A percentile compares a stretch with the other conserved stretches of the same genome.
These are phyloP conservation scores for Phytophthora tentaculata DNA, from an alignment of 352 stramenopile genomes.

Conservation along the genomic window DNA sequence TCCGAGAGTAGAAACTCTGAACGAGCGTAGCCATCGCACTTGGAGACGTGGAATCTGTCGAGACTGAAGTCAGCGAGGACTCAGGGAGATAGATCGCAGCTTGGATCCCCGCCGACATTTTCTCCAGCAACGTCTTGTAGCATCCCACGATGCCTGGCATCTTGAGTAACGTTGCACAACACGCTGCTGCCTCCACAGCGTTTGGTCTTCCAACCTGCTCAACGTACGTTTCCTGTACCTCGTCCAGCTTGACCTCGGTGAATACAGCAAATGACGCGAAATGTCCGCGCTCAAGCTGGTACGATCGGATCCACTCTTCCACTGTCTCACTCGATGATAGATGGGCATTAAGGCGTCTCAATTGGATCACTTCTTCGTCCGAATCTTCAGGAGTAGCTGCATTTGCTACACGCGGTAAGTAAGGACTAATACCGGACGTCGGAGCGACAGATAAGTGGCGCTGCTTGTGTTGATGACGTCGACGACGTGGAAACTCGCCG, in stretches of 20 bases:
- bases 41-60: slow-evolving; percentile 3
- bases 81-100: slow-evolving; percentile 64
- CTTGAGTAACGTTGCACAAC: slow-evolving; percentile 78
- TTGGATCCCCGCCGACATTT: slow-evolving; percentile 62
- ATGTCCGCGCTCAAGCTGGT: slow-evolving; percentile 66
- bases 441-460: slow-evolving; percentile 26
- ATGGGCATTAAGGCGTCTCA: slow-evolving; percentile 51
- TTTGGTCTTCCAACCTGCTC: slow-evolving; percentile 59
- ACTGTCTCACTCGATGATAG: slow-evolving; percentile 55
- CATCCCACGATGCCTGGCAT: slow-evolving; percentile 81
- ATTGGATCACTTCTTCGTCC: slow-evolving; percentile 43
- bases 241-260: slow-evolving; percentile 78
- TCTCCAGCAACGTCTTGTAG: slow-evolving; percentile 71
- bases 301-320: slow-evolving; percentile 69
- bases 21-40: slow-evolving; percentile 63
- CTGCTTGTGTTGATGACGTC: slow-evolving; percentile 21
- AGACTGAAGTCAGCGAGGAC: neutral
- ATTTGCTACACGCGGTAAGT: slow-evolving; percentile 14
- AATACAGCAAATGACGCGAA: slow-evolving; percentile 84
- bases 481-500: slow-evolving; percentile 23
- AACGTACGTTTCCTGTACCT: slow-evolving; percentile 69
- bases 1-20: slow-evolving; percentile 56
- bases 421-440: slow-evolving; percentile 12
- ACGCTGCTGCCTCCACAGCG: slow-evolving; percentile 73
- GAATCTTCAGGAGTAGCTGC: slow-evolving; percentile 16